Evolutionary conservation across 352 stramenopile species (phyloP), one percentile per base, ranked within the genome.

Genomic region (Phytopythium delawarense): DNA sequence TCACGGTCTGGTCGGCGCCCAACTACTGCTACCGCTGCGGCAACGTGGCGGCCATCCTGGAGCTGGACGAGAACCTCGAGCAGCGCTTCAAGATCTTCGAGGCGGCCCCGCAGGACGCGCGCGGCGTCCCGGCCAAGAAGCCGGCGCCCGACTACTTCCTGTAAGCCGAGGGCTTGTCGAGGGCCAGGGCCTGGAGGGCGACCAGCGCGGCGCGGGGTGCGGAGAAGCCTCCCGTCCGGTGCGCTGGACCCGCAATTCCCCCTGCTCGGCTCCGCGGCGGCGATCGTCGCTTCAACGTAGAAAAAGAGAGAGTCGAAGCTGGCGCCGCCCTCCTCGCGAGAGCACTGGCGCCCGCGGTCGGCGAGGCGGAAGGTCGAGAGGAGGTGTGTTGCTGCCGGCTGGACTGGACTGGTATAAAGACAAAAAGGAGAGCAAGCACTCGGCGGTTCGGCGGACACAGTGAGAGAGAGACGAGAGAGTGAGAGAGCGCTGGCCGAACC

Each of bases 21-120:
- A 99, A 99, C 79, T 99, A 99, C 76, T 99, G 97, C 79, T 99
- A 99, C 79, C 88, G 97, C 52, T 99, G 96, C 71, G 97, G 97
- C 28, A 99, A 99, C 74, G n/a, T 99, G 9, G 98, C 97, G 11
- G 96, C 96, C 30, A 99, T 99, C 74, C 77, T 99, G 62, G 96
- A 99, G 70, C 74, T 99, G 44, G 98, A 99, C 78, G 97, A 99
- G 75, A 98, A 98, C 68, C 65, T 98, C 52, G 83, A 94, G 69
- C 84, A 93, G 67, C 83, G 83, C 50, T 94, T 94, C 71, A 94
- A 93, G 83, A 99, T 99, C 70, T 99, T 99, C 74, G 96, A 99
- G 76, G 97, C 97, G 4, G 97, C 97, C 12, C 97, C 97, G 44
- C 96, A 99, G 74, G 97, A 99, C 62, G 93, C 90, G 7, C 85